Conservation (phyloP, 2,329 filamentous ascomycete genomes). For the Catunica adiposa region DNA sequence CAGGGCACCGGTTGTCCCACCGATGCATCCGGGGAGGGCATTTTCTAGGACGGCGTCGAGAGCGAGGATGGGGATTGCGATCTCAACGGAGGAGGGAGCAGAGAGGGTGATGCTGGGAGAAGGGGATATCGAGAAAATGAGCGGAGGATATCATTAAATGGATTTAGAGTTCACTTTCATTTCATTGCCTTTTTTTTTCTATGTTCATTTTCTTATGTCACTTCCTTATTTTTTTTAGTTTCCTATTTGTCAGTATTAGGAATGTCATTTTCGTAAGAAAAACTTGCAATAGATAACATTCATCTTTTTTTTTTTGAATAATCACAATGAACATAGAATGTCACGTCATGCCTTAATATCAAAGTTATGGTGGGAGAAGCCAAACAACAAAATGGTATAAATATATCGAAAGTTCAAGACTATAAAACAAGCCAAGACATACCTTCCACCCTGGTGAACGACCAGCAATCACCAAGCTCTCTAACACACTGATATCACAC, state of each 20-base stretch:
- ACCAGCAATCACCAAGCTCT: background rate
- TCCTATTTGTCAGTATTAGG: too few relatives aligned
- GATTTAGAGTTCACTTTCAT: background rate
- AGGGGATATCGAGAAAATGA: slow-evolving; percentile 7
- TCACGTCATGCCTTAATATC: background rate
- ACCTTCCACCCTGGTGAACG: background rate
- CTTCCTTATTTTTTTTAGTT: too few relatives aligned
- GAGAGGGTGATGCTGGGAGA: slow-evolving; percentile 1
- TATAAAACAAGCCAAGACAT: background rate
- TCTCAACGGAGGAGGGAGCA: background rate
- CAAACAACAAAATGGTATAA: background rate
- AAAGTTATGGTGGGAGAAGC: too few relatives aligned
- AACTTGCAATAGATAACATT: too few relatives aligned
- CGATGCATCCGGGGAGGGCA: slow-evolving; percentile 12
- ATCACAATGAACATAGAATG: background rate
- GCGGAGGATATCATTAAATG: slow-evolving; percentile 8
- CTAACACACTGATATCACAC: background rate
- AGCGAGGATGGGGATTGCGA: background rate
- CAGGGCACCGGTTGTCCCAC: slow-evolving; percentile 4
- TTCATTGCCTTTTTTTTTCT: background rate
- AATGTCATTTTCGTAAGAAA: too few relatives aligned
- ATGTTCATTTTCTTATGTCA: too few relatives aligned
- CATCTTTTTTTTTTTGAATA: too few relatives aligned
- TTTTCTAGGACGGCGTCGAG: background rate
- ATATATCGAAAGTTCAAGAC: background rate